Evolutionary conservation across 805 yeast genomes (phyloP).

Genomic region (Sugiyamaella boreocaroliniensis): DNA sequence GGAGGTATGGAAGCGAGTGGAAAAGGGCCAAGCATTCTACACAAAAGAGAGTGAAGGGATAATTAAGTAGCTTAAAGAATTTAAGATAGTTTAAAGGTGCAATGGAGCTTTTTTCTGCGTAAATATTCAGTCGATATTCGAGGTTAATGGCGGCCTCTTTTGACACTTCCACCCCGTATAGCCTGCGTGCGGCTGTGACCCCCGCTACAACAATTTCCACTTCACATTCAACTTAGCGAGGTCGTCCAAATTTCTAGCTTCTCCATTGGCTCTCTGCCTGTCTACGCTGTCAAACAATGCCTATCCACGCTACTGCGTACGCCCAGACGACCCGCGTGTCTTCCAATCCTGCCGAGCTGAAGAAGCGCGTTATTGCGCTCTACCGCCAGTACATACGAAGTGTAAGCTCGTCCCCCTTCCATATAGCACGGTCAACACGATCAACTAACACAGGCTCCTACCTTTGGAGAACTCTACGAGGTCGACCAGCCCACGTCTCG

Average conservation of each 20-base stretch:
- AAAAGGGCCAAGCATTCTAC: neutral
- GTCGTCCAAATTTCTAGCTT: neutral
- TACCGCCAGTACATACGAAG: constrained; percentile 65
- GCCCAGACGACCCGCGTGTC: constrained; percentile 74
- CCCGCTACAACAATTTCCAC: neutral
- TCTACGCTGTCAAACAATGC: constrained; percentile 29
- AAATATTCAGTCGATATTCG: no score
- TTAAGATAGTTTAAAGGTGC: no score
- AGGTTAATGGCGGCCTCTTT: no score
- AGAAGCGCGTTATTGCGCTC: constrained; percentile 55
- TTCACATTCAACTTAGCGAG: neutral
- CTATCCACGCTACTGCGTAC: constrained; percentile 73
- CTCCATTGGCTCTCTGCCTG: neutral
- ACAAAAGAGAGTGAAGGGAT: neutral
- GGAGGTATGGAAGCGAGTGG: neutral
- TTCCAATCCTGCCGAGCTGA: constrained; percentile 53
- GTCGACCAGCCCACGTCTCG: constrained; percentile 60
- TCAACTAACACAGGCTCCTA: constrained; percentile 23
- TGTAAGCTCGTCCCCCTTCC: constrained; percentile 18
- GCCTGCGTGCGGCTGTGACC: no score
- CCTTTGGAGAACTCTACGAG: constrained; percentile 39
- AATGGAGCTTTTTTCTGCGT: no score
- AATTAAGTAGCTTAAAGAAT: neutral
- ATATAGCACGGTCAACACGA: no score
- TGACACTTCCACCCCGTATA: no score